Conservation (phyloP, 129 eudicot genomes). For the Ambrosia trifida region DNA sequence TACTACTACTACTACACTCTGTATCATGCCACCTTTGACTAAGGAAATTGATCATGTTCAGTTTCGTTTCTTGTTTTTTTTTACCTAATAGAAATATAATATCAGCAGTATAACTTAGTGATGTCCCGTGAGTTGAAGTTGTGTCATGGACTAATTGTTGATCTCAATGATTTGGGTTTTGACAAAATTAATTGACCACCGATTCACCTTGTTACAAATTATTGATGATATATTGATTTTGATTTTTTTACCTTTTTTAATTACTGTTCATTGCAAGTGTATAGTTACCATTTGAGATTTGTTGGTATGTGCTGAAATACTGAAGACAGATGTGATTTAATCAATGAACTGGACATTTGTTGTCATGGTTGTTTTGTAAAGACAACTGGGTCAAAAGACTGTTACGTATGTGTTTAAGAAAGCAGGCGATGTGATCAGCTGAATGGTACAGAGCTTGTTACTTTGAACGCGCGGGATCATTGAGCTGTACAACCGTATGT, state of each 20-base stretch:
- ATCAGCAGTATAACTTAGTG: slow-evolving; percentile 32
- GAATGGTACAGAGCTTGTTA: background rate
- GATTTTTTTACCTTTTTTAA: background rate
- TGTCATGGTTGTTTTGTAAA: slow-evolving; percentile 17
- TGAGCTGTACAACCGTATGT: background rate
- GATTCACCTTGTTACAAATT: background rate
- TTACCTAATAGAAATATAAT: slow-evolving; percentile 39
- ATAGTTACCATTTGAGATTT: background rate
- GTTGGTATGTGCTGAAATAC: background rate
- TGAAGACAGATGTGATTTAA: background rate
- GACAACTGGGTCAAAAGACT: slow-evolving; percentile 8
- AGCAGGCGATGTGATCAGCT: background rate
- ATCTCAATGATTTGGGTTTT: slow-evolving; percentile 8
- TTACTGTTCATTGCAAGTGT: background rate
- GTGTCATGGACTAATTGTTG: slow-evolving; percentile 16
- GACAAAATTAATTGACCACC: background rate
- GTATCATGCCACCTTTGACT: slow-evolving; percentile 60
- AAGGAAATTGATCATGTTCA: slow-evolving; percentile 31
- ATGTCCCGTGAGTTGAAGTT: slow-evolving; percentile 25
- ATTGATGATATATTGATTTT: background rate
- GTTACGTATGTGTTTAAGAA: slow-evolving; percentile 22
- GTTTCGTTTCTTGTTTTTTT: slow-evolving; percentile 32
- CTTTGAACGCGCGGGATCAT: slow-evolving; percentile 12
- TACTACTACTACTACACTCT: too few relatives aligned
- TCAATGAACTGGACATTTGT: background rate